phyloP scores from a whole-genome alignment of 2,329 filamentous ascomycete genomes.

The Curvularia lunata region DNA sequence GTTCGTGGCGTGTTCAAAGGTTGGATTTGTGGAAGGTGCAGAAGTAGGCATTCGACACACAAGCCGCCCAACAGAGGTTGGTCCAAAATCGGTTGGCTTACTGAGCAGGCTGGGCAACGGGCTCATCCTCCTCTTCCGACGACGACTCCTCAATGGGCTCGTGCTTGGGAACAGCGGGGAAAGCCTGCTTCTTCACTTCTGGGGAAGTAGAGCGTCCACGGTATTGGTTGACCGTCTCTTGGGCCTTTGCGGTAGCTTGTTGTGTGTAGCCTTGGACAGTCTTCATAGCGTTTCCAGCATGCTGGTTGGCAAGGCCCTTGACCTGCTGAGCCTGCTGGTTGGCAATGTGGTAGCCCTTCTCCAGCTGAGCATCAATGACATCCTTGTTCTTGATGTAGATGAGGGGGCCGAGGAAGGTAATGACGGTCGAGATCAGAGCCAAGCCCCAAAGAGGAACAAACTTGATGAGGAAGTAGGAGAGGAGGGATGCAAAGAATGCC shows the following conservation, averaged over 20 bases:
- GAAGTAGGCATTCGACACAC: background rate
- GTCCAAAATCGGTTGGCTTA: conserved; percentile 19
- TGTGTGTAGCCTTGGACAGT: conserved; percentile 65
- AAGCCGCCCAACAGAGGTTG: background rate
- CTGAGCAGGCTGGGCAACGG: conserved; percentile 37
- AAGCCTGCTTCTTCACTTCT: conserved; percentile 34
- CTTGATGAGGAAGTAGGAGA: conserved; percentile 70
- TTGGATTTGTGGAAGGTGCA: background rate
- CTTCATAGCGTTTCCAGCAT: conserved; percentile 64
- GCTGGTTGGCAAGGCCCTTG: conserved; percentile 65
- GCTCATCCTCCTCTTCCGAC: conserved; percentile 20
- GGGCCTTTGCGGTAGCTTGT: conserved; percentile 66
- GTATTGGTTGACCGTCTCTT: conserved; percentile 55
- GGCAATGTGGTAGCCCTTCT: conserved; percentile 60
- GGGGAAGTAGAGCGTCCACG: conserved; percentile 47
- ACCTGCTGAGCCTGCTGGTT: conserved; percentile 66
- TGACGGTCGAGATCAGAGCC: conserved; percentile 61
- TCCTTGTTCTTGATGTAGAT: conserved; percentile 71
- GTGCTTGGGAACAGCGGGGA: conserved; percentile 25
- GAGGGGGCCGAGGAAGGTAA: conserved; percentile 66
- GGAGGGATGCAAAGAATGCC: conserved; percentile 65
- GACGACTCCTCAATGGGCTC: conserved; percentile 18
- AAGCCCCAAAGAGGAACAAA: conserved; percentile 70
- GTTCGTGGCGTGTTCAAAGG: conserved; percentile 4
- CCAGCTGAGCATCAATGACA: conserved; percentile 66